A percentile compares a stretch with the other conserved stretches of the same genome.
Conservation (phyloP, 345 rosid species). For the Corchorus olitorius region DNA sequence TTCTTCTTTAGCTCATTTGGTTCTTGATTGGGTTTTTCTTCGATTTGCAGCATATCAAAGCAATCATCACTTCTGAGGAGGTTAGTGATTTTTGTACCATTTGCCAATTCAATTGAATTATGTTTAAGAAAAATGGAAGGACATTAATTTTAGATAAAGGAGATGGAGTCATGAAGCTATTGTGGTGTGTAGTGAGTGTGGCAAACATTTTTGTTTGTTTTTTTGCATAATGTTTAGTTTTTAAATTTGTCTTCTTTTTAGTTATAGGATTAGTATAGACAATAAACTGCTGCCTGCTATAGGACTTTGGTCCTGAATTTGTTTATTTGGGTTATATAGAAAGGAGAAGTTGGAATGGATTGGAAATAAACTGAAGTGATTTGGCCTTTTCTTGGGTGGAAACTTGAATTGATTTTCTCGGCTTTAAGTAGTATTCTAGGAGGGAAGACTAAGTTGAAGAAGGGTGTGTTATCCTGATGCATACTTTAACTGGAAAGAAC, state of each 20-base stretch:
- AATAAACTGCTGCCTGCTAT: neutral
- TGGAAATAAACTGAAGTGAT: neutral
- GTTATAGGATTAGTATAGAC: neutral
- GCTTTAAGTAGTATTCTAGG: neutral
- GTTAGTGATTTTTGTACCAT: constrained; percentile 41
- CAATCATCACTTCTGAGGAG: constrained; percentile 93
- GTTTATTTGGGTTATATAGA: neutral
- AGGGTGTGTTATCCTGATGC: neutral
- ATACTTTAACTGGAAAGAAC: neutral
- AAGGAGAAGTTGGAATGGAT: neutral
- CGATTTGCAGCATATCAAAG: constrained; percentile 82
- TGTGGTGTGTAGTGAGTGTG: neutral
- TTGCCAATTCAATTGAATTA: neutral
- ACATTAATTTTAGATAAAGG: neutral
- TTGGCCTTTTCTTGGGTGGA: neutral
- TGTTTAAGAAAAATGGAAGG: neutral
- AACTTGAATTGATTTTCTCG: neutral
- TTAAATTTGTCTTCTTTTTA: neutral
- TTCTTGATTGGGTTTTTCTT: neutral
- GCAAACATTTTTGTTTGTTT: neutral
- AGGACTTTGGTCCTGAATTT: neutral
- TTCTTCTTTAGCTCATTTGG: neutral
- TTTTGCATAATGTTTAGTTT: neutral
- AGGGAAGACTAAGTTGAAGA: neutral
- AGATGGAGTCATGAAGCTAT: neutral